Conservation (phyloP, 2,329 filamentous ascomycete species). For the Periconia digitata region DNA sequence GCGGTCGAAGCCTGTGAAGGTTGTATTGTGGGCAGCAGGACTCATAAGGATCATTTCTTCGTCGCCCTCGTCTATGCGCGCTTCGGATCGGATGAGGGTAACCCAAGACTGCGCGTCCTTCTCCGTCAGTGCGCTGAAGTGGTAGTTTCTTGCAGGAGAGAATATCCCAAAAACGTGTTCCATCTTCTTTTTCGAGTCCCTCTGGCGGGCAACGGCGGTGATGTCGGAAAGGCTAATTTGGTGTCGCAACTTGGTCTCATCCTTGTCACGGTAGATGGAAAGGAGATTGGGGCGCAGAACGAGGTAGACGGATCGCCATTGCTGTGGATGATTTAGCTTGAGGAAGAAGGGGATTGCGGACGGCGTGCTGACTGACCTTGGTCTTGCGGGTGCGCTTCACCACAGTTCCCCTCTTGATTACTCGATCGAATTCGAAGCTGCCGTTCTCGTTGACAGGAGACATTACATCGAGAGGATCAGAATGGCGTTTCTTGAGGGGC, state of each 20-base stretch:
- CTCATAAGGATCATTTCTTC: slow-evolving; percentile 77
- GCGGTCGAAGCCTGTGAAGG: slow-evolving; percentile 44
- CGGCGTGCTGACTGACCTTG: slow-evolving; percentile 57
- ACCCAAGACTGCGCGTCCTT: slow-evolving; percentile 87
- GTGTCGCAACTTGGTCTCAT: slow-evolving; percentile 85
- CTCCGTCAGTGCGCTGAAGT: slow-evolving; percentile 75
- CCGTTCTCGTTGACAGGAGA: slow-evolving; percentile 93
- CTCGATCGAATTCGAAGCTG: slow-evolving; percentile 92
- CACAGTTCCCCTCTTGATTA: slow-evolving; percentile 85
- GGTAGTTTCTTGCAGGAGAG: slow-evolving; percentile 86
- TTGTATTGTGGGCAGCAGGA: slow-evolving; percentile 56
- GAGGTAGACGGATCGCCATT: slow-evolving; percentile 87
- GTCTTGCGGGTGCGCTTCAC: slow-evolving; percentile 91
- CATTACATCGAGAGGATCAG: slow-evolving; percentile 59
- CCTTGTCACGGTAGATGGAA: slow-evolving; percentile 89
- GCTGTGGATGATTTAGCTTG: slow-evolving; percentile 52
- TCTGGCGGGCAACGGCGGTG: slow-evolving; percentile 85
- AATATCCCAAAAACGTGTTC: slow-evolving; percentile 91
- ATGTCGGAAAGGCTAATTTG: slow-evolving; percentile 87
- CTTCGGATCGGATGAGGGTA: slow-evolving; percentile 73
- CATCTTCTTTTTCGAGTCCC: slow-evolving; percentile 83
- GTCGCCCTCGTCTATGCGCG: slow-evolving; percentile 84
- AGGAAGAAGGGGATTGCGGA: not conserved
- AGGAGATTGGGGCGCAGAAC: slow-evolving; percentile 88
- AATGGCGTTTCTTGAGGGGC: slow-evolving; percentile 19